phyloP scores from a whole-genome alignment of 2,329 filamentous ascomycete species.

The Botrytis pseudocinerea region DNA sequence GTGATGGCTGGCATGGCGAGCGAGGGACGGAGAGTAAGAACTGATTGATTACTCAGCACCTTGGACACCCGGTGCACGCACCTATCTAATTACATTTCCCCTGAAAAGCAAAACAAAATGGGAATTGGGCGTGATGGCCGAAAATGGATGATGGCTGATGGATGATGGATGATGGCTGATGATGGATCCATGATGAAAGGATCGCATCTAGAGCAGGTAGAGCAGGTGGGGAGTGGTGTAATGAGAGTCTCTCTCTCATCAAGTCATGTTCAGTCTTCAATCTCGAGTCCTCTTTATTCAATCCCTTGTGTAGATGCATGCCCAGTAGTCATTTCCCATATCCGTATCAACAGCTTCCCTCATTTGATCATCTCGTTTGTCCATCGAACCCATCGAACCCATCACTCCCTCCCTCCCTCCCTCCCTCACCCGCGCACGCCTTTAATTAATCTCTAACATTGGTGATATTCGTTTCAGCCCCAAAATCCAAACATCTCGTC shows the following conservation, averaged over 20 bases:
- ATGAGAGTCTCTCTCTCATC: too few relatives aligned
- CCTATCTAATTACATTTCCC: not conserved
- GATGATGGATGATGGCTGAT: not conserved
- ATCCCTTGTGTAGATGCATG: too few relatives aligned
- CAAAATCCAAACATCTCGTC: not conserved
- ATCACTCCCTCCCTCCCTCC: not conserved
- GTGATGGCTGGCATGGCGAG: not conserved
- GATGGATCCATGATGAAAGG: not conserved
- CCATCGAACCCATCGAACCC: not conserved
- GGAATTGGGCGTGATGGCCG: not conserved
- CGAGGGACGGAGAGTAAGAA: not conserved
- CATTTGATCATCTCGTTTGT: not conserved
- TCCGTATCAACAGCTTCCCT: not conserved
- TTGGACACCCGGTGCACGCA: not conserved
- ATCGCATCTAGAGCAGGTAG: too few relatives aligned
- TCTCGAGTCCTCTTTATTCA: too few relatives aligned
- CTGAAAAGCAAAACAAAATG: not conserved
- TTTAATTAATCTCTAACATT: not conserved
- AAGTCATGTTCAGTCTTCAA: not conserved
- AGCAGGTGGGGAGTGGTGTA: too few relatives aligned
- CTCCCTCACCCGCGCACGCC: not conserved
- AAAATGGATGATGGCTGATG: not conserved
- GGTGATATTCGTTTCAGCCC: not conserved
- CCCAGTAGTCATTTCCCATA: not conserved
- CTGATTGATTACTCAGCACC: not conserved